These are phyloP conservation scores for Coniochaeta prunicola DNA, from an alignment of 2,329 filamentous ascomycete genomes.

Conservation along the genomic window DNA sequence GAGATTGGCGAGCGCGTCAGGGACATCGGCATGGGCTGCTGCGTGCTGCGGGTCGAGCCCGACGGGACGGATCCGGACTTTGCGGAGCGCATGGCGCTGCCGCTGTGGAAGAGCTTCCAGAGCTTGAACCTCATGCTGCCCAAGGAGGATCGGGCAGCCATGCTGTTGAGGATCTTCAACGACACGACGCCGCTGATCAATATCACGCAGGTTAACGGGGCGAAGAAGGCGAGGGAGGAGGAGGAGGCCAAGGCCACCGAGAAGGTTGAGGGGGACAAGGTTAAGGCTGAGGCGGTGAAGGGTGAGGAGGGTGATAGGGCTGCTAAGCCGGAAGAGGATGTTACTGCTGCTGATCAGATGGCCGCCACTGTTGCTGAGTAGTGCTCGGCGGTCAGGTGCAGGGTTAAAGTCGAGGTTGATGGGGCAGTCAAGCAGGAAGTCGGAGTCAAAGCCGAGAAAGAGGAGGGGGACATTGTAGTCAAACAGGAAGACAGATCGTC, in stretches of 20 bases:
- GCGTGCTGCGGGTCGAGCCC: constrained; percentile 77
- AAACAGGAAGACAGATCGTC: not conserved
- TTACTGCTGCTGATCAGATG: not conserved
- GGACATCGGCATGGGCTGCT: constrained; percentile 83
- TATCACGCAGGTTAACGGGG: constrained; percentile 29
- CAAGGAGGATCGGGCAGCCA: constrained; percentile 90
- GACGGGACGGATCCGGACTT: constrained; percentile 55
- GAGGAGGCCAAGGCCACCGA: constrained; percentile 10
- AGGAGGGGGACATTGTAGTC: not conserved
- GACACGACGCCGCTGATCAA: constrained; percentile 81
- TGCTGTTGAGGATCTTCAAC: constrained; percentile 86
- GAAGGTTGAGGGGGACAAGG: constrained; percentile 1
- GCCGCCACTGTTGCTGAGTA: not conserved
- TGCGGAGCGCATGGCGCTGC: constrained; percentile 75
- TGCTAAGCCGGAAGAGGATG: not conserved
- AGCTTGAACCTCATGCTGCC: constrained; percentile 96
- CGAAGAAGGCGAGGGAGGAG: constrained; percentile 39
- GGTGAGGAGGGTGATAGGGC: constrained; percentile 6
- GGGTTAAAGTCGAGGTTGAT: not conserved
- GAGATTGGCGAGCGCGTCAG: constrained; percentile 82
- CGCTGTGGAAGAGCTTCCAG: constrained; percentile 87
- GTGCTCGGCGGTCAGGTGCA: not conserved
- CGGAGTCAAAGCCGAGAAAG: not conserved
- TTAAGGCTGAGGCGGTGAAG: constrained; percentile 7
- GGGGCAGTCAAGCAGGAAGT: not conserved